phyloP scores from a whole-genome alignment of 495 filamentous ascomycete species.

The Penicillium waksmanii region DNA sequence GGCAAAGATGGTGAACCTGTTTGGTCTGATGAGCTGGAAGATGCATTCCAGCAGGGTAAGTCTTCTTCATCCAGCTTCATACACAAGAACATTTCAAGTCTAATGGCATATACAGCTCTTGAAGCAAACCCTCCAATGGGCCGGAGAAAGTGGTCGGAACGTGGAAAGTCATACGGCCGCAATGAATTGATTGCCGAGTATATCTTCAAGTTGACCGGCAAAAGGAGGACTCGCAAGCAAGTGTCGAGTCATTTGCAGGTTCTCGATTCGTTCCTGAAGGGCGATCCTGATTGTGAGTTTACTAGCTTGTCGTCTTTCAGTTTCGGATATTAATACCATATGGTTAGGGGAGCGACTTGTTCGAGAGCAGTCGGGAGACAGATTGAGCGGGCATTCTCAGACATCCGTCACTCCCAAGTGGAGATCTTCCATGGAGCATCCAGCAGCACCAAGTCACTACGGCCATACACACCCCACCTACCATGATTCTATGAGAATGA shows the following conservation, averaged over 20 bases:
- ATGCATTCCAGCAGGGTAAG: constrained; percentile 89
- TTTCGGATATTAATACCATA: neutral
- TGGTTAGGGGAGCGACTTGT: constrained; percentile 48
- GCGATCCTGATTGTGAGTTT: constrained; percentile 57
- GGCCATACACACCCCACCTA: constrained; percentile 34
- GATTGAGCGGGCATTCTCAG: constrained; percentile 40
- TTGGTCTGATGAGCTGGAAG: constrained; percentile 85
- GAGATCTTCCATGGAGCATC: constrained; percentile 45
- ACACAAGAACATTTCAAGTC: neutral
- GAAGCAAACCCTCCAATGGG: constrained; percentile 82
- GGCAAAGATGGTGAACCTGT: constrained; percentile 59
- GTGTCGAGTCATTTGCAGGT: constrained; percentile 98
- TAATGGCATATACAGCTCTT: constrained; percentile 60
- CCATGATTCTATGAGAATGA: constrained; percentile 38
- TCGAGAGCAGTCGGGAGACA: constrained; percentile 43
- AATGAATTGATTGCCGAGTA: constrained; percentile 91
- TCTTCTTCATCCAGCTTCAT: neutral
- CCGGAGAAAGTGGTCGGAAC: constrained; percentile 72
- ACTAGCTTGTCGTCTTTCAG: neutral
- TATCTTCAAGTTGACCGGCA: constrained; percentile 71
- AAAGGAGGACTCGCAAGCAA: constrained; percentile 74
- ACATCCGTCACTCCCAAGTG: constrained; percentile 39
- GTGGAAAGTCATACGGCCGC: constrained; percentile 75
- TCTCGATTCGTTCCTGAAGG: constrained; percentile 77
- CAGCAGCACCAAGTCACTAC: constrained; percentile 39